Evolutionary conservation across 306 rosid species (phyloP).

Genomic region (Acacia acuminata): DNA sequence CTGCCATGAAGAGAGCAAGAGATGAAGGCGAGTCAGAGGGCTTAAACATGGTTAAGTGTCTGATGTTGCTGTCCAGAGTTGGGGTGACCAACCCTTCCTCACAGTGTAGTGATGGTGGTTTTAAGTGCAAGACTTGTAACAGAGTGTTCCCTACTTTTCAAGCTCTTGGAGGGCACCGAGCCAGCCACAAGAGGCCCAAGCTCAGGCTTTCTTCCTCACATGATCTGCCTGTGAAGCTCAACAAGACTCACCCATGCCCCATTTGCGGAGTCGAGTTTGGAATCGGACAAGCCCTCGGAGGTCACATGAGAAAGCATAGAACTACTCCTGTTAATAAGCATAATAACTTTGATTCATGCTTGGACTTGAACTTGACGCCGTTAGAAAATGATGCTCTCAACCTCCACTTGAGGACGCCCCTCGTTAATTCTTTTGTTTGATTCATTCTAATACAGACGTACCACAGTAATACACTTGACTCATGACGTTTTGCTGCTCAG

Average conservation of each 20-base stretch:
- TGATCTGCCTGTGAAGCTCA: constrained; percentile 30
- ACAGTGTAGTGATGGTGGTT: constrained; percentile 31
- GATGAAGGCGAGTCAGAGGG: constrained; percentile 25
- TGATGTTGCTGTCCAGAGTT: constrained; percentile 53
- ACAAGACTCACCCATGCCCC: constrained; percentile 65
- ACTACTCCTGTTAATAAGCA: constrained; percentile 21
- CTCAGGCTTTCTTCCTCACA: constrained; percentile 14
- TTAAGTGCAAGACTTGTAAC: constrained; percentile 71
- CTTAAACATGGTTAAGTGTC: constrained; percentile 39
- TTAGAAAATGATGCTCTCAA: constrained; percentile 1
- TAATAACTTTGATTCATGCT: constrained; percentile 34
- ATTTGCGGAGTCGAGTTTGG: constrained; percentile 73
- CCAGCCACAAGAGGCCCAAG: constrained; percentile 76
- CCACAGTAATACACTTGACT: background rate
- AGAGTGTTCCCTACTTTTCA: constrained; percentile 67
- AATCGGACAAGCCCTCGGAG: constrained; percentile 89
- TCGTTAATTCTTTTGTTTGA: background rate
- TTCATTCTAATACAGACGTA: background rate
- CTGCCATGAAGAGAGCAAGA: constrained; percentile 59
- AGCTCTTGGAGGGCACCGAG: constrained; percentile 90
- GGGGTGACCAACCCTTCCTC: constrained; percentile 28
- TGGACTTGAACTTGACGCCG: constrained; percentile 59
- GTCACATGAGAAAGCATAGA: constrained; percentile 92
- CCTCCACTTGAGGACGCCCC: background rate
- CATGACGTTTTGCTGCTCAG: background rate